Evolutionary conservation across 441 rosid species (phyloP).

Genomic region (Kokia cookei): DNA sequence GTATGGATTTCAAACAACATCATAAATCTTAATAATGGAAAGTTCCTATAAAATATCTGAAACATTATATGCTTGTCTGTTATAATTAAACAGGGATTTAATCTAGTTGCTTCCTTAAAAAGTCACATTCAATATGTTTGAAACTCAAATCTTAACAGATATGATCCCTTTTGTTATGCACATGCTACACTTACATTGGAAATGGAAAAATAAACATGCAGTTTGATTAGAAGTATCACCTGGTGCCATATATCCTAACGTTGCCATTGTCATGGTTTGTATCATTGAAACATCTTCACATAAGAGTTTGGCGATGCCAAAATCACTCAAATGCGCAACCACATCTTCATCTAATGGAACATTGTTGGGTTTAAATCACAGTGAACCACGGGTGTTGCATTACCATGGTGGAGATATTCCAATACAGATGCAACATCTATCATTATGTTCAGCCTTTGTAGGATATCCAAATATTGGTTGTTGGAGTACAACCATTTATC

Average conservation of each 20-base stretch:
- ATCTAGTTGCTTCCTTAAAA: no score
- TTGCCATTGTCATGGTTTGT: not conserved
- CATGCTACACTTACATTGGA: not conserved
- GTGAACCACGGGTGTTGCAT: not conserved
- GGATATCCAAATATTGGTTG: not conserved
- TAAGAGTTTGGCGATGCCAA: not conserved
- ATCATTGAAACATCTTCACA: not conserved
- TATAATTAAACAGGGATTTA: no score
- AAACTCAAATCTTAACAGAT: not conserved
- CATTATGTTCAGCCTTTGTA: not conserved
- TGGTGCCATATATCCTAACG: no score
- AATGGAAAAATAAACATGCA: not conserved
- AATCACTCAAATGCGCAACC: conserved; percentile 1
- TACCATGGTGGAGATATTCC: not conserved
- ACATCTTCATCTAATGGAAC: not conserved
- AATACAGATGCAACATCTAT: not conserved
- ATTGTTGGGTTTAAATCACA: not conserved
- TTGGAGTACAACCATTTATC: not conserved
- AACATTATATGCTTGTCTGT: not conserved
- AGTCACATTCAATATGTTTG: no score
- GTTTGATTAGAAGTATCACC: not conserved
- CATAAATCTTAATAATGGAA: not conserved
- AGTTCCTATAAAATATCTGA: not conserved
- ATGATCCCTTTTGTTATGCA: conserved; percentile 17
- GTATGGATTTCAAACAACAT: no score